These are phyloP conservation scores for Phalaenopsis aphrodite DNA, from an alignment of 106 monocot genomes.

Conservation along the genomic window DNA sequence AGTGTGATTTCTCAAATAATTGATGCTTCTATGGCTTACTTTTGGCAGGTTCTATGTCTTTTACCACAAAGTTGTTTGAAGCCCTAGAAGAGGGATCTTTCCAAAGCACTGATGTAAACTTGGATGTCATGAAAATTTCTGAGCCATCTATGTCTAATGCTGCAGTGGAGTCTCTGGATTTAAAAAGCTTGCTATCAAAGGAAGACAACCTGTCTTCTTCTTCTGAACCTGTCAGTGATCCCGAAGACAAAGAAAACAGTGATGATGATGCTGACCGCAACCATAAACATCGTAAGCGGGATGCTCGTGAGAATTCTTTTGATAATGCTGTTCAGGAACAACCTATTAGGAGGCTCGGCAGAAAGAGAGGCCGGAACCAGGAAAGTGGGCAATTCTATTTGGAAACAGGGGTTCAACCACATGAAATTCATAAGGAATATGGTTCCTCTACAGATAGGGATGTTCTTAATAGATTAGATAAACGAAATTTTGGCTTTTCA, in stretches of 20 bases:
- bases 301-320: slow-evolving; percentile 29
- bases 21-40: slow-evolving; percentile 8
- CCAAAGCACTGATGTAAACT: slow-evolving; percentile 12
- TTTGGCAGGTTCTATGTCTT: slow-evolving; percentile 43
- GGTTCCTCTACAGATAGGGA: slow-evolving; percentile 29
- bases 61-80: slow-evolving; percentile 47
- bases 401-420: slow-evolving; percentile 17
- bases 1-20: not conserved
- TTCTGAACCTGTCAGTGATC: slow-evolving; percentile 49
- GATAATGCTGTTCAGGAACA: slow-evolving; percentile 37
- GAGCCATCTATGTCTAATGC: slow-evolving; percentile 22
- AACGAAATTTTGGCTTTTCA: slow-evolving; percentile 18
- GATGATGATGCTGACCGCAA: slow-evolving; percentile 97
- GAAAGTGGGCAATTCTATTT: slow-evolving; percentile 38
- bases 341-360: slow-evolving; percentile 24
- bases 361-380: slow-evolving; percentile 36
- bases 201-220: slow-evolving; percentile 40
- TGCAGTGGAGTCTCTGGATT: slow-evolving; percentile 12
- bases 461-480: slow-evolving; percentile 33
- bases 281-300: slow-evolving; percentile 90
- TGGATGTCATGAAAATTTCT: slow-evolving; percentile 22
- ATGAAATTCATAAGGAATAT: slow-evolving; percentile 21
- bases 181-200: slow-evolving; percentile 25
- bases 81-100: slow-evolving; percentile 54
- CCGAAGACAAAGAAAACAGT: slow-evolving; percentile 63